Evolutionary conservation across 1,139 yeast species (phyloP), one percentile per base, ranked within the genome.

Genomic region (Saccharomyces pastorianus): DNA sequence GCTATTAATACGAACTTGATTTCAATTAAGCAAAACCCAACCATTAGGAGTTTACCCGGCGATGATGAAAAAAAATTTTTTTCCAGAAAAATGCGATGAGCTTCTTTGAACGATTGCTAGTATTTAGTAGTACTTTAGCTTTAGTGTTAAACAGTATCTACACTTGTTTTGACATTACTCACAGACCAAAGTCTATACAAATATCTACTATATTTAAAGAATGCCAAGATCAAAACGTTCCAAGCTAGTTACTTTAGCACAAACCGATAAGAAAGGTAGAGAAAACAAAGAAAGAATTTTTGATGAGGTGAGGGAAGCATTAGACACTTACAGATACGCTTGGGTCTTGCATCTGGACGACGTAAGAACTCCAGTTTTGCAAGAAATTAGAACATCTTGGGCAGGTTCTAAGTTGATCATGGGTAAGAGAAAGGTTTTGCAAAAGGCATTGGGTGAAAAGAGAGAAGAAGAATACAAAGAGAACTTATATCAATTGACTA

Each of bases 181-280:
- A 38, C 44, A 7, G 44, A 5, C 25, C 13, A 38, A 1, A 6
- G 44, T 38, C 44, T 8, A 20, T 20, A 38, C 23, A 8, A 8
- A 38, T 38, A 38, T 8, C 11, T 8, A 38, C 13, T 13, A 8
- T 38, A 38, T 11, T 38, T 31, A 27, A 9, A 74, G 61, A 56
- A 90, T 90, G 98, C 96, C 98, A 61, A 88, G 95, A 81, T 89
- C 96, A 48, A 90, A 83, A 74, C 90, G 97, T 82, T 84, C 96
- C 61, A 88, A 84, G 80, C 83, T 88, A 65, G 96, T 93, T 58
- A 88, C 98, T n/a, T 78, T 93, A 64, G 93, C 99, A 42, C 93
- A 91, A 71, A 91, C 98, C 58, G 97, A 90, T 61, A 93, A 90
- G 73, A 93, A 93, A 72, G 96, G 96, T 53, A 84, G 85, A 63